Evolutionary conservation across 345 rosid genomes (phyloP), one percentile per base, ranked within the genome.

Genomic region (Odontarrhena argentea): DNA sequence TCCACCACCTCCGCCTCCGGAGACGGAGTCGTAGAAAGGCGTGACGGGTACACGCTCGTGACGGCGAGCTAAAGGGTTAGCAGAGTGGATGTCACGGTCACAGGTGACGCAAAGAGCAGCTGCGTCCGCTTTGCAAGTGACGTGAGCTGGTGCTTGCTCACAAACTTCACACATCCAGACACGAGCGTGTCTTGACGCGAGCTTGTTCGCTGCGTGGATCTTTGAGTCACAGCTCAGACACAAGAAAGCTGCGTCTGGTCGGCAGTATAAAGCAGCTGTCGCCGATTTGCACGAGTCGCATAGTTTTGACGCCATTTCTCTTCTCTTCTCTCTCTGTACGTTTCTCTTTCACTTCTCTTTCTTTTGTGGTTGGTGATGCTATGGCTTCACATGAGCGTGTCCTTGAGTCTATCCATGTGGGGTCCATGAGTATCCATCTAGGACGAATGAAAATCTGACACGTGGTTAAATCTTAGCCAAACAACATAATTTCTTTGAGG

Each of bases 41-140:
- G 78, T 80, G 6, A 91, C 82, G 2, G 96, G 96, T 1, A 89
- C 80, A 11, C 97, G 96, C 69, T 88, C 96, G 79, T 95, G 99
- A 15, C 97, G 87, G 37, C 83, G 79, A n/a, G 99, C 96, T 40
- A 94, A 70, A 0, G 96, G 97, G 65, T 95, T 95, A 4, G 96
- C 99, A 0, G 97, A 87, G 86, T 95, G 99, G 78, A 95, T 95
- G 68, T 95, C 97, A 0, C 85, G 90, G 87, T 95, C 99, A 66
- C 99, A 95, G 59, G 92, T 76, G 77, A 83, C 72, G 79, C 99
- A 95, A 55, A 95, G 90, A 10, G 99, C 87, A n/a, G 99, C 99
- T 0, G 99, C 97, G 67, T 95, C 99, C 1, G 97, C 99, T 73
- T 87, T 87, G 83, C 99, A 95, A 53, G 96, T 95, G 73, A 95